These are phyloP conservation scores for Brassica nigra DNA, from an alignment of 345 rosid species.

Conservation along the genomic window DNA sequence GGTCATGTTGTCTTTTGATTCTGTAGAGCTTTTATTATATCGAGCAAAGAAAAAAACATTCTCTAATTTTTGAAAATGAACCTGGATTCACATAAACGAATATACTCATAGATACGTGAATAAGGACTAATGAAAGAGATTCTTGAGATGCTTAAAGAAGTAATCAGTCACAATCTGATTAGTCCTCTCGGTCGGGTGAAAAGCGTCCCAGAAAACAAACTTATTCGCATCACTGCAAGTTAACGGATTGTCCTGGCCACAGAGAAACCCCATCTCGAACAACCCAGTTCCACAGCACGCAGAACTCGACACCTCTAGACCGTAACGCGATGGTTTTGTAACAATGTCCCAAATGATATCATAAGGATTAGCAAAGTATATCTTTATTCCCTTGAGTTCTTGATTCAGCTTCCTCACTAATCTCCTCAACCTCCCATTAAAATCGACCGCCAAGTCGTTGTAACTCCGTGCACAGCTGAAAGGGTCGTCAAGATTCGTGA, in stretches of 20 bases:
- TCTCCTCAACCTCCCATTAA: constrained; percentile 50
- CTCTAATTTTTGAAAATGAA: constrained; percentile 20
- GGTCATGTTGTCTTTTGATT: neutral
- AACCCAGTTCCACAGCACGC: constrained; percentile 70
- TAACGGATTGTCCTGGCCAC: constrained; percentile 40
- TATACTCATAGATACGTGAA: neutral
- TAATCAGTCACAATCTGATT: constrained; percentile 39
- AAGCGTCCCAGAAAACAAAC: constrained; percentile 54
- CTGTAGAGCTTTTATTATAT: neutral
- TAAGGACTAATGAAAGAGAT: constrained; percentile 26
- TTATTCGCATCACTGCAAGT: constrained; percentile 65
- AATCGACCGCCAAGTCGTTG: constrained; percentile 54
- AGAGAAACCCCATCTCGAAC: constrained; percentile 68
- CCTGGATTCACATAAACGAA: neutral
- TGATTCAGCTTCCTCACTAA: constrained; percentile 39
- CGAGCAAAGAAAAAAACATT: neutral
- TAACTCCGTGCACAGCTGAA: constrained; percentile 40
- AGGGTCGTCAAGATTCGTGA: constrained; percentile 44
- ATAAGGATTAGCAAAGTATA: constrained; percentile 52
- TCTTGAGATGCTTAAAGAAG: constrained; percentile 35
- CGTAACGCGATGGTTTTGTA: constrained; percentile 45
- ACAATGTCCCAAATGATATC: constrained; percentile 47
- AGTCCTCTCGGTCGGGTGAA: constrained; percentile 42
- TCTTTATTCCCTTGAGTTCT: constrained; percentile 49
- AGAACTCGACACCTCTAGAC: constrained; percentile 53